Percentiles rank a stretch among this genome's conserved stretches.
These are phyloP conservation scores for Seminavis robusta DNA, from an alignment of 108 stramenopile genomes.

Conservation along the genomic window DNA sequence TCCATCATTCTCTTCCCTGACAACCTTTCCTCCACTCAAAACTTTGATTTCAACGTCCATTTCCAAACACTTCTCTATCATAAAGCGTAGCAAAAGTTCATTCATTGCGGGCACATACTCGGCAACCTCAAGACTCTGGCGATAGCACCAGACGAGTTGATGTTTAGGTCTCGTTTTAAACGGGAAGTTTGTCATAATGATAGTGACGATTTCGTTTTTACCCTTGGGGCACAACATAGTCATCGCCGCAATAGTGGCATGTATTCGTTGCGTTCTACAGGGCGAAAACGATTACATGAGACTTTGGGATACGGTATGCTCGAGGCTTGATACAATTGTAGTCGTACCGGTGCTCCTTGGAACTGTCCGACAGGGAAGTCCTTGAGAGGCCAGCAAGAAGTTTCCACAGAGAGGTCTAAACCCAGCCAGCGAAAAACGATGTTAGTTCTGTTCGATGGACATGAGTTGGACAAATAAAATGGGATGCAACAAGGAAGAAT, in stretches of 20 bases:
- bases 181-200: conserved; percentile 47
- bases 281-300: neutral
- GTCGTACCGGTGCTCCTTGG: neutral
- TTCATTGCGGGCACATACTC: conserved; percentile 43
- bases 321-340: neutral
- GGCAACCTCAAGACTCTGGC: conserved; percentile 31
- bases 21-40: conserved; percentile 75
- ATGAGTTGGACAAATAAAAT: no score
- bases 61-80: conserved; percentile 89
- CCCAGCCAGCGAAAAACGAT: no score
- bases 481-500: no score
- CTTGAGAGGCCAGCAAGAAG: conserved; percentile 9
- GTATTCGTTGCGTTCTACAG: conserved; percentile 29
- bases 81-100: conserved; percentile 36
- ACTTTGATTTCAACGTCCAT: conserved; percentile 98
- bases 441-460: no score
- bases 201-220: conserved; percentile 40
- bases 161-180: conserved; percentile 22
- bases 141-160: conserved; percentile 26
- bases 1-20: conserved; percentile 47
- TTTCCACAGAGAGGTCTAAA: conserved; percentile 42
- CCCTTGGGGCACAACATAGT: conserved; percentile 45
- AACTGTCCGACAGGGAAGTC: neutral
- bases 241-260: conserved; percentile 39
- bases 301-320: neutral